Evolutionary conservation across 2,329 filamentous ascomycete species (phyloP), one percentile per base, ranked within the genome.

Genomic region (Penicillium sp.): DNA sequence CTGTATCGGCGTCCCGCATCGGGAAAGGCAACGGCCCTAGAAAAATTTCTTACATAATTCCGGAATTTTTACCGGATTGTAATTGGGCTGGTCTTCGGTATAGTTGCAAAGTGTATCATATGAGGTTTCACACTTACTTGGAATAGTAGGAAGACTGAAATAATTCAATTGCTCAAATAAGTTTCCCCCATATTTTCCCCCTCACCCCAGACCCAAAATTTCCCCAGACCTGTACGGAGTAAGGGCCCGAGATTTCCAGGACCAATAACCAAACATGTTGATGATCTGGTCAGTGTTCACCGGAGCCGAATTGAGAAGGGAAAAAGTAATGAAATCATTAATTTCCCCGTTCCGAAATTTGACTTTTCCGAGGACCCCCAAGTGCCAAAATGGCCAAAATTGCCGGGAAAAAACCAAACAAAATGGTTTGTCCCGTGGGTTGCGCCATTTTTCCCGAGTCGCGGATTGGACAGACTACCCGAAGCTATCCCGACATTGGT

Each of bases 361-460:
- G 29, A 15, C n/a, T n/a, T 13, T 17, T 4, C 19, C 19, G 6
- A 25, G 9, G 17, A 13, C 2, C 6, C 12, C 17, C 15, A 27
- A 12, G 23, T 5, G 41, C 5, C 15, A 10, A 27, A 23, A 13
- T 12, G 2, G 29, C 9, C 4, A 29, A n/a, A 25, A 25, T 36
- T 13, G 8, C 6, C 31, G 45, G 45, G 45, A 9, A 23, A 48
- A 48, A n/a, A 17, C 6, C 7, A 42, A 42, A 15, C 13, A 15
- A 35, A 35, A 13, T 13, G n/a, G 45, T 21, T 36, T 5, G 45
- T 49, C 45, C 43, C 17, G 21, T 13, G 43, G 3, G 12, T 4
- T 62, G 61, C 57, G 59, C 53, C 9, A 60, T 61, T 62, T 63
- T 61, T 61, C 54, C 64, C 61, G 61, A 33, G 57, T 1, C 44